These are phyloP conservation scores for Pleurotus platypus DNA, from an alignment of 768 basidiomycete species.

Conservation along the genomic window DNA sequence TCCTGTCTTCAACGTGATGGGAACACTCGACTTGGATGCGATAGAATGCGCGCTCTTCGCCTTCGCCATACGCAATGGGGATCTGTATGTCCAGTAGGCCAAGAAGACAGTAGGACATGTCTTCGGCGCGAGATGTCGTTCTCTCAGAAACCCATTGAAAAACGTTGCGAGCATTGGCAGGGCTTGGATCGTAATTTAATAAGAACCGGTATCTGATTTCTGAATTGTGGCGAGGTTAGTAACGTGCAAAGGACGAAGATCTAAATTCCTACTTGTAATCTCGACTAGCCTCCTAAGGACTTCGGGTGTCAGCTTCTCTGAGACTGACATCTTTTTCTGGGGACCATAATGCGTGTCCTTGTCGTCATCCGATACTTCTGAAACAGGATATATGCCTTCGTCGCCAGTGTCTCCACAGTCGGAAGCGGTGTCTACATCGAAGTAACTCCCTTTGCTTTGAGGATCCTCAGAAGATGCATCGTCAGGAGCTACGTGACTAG, in stretches of 20 bases:
- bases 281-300: neutral
- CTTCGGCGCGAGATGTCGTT: neutral
- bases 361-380: no score
- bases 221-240: no score
- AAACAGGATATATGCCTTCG: no score
- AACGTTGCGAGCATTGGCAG: neutral
- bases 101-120: slow-evolving; percentile 1
- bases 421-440: neutral
- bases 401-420: neutral
- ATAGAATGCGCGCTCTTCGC: neutral
- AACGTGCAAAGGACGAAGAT: neutral
- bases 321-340: no score
- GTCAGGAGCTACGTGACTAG: neutral
- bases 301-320: neutral
- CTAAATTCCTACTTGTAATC: neutral
- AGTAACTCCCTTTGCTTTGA: neutral
- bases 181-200: no score
- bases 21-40: neutral
- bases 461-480: neutral
- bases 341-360: no score
- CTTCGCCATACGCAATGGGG: neutral
- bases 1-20: neutral
- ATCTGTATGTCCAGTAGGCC: neutral
- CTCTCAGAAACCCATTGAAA: neutral
- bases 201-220: no score